Base-by-base conservation (phyloP, 179 eudicot species). In the Camellia oleifera region DNA sequence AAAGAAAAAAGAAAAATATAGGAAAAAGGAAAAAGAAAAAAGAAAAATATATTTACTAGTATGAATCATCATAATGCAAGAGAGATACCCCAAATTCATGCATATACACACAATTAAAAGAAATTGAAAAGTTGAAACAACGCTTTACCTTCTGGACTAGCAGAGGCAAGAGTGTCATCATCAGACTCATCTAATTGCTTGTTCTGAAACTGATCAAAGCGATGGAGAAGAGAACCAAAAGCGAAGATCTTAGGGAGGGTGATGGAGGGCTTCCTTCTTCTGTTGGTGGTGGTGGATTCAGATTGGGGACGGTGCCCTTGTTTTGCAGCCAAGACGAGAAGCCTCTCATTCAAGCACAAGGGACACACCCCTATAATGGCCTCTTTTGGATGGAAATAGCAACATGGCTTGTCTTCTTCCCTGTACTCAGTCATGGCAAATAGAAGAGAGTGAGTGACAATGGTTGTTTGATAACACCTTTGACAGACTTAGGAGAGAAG, bases 341-440 rank as follows among this genome's bases (percentile, higher is more conserved):
- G 94, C 79, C 87, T 84, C 72, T 91, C 89, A 61, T 84, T 85
- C 82, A 91, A 81, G 79, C 94, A 91, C 14, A 84, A 72, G 62
- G 82, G 88, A 60, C 94, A 91, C 32, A 91, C 90, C 40, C 94
- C 94, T 15, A 82, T 45, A 0, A 83, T 54, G 14, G 20, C 42
- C 69, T 85, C 83, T 46, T 79, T 85, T 4, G 92, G 92, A 77
- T 91, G 94, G 80, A 82, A 84, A 48, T 73, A 79, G 42, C 94
- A 91, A 14, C 69, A 65, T 66, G 71, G 40, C 53, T 77, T 82
- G 46, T 80, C 80, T 54, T 79, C 65, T 12, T 14, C 13, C 15
- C 11, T 40, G 61, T 70, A 48, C 54, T 76, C 84, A 68, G 74
- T 81, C 86, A 82, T 82, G 70, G 58, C 66, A 12, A 57, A 32